Base-by-base conservation (phyloP, 2,329 filamentous ascomycete species). In the Sphaerulina populicola region DNA sequence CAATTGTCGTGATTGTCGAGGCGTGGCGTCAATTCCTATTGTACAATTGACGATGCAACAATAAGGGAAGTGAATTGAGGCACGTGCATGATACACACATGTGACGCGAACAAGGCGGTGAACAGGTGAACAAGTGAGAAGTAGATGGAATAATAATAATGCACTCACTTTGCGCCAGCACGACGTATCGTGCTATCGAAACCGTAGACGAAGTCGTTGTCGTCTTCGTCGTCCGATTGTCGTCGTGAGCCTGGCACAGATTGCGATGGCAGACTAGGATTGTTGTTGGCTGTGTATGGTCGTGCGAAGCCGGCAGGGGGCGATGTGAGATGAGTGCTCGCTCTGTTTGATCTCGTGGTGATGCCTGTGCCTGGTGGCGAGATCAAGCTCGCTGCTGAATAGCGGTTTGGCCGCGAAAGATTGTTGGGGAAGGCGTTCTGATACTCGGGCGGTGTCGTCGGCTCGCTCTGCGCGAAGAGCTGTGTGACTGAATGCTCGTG, bases 401-500 rank as follows among this genome's bases (percentile, higher is more conserved):
- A 91, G 56, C 90, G 81, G 67, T 90, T 90, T 39, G 88, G 86
- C 38, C 88, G 82, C 49, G 88, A 88, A 66, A 93, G 86, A 59
- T 82, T 50, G 86, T 57, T 60, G 4, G 63, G 51, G 63, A 94
- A 91, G 55, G 80, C 81, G 58, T 94, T 88, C 61, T 83, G 84
- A 68, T 93, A 91, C 69, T 97, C 93, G 30, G 93, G 93, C 18
- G 93, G 93, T 18, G 93, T 98, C 1, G 93, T 96, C 12, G 93
- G 93, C 71, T 97, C 91, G 61, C 88, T 95, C 66, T 94, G 87
- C 54, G 81, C 76, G 55, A 76, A 71, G 62, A 76, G 74, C 72
- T 71, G 64, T 71, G 72, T 62, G 51, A 94, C 77, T 60, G 93
- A 86, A 61, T 88, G 83, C 63, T 89, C 85, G 73, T 97, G 86